Percentiles rank a stretch among this genome's conserved stretches.
These are phyloP conservation scores for Ogataea corticis DNA, from an alignment of 805 yeast genomes.

Conservation along the genomic window DNA sequence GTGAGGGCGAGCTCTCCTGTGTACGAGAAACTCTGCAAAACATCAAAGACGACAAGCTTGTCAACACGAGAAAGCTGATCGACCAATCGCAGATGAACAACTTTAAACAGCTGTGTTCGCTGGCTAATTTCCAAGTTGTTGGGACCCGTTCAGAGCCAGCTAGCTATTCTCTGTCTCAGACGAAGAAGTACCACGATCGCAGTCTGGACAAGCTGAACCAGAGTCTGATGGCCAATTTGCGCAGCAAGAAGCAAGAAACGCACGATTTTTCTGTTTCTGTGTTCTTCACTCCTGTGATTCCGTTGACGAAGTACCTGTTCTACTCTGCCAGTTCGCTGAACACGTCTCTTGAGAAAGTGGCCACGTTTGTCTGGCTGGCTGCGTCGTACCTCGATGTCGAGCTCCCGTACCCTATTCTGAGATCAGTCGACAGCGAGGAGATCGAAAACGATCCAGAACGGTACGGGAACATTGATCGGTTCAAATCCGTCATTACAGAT, in stretches of 20 bases:
- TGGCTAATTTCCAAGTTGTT: slow-evolving; percentile 12
- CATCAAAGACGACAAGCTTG: slow-evolving; percentile 14
- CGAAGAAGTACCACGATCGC: slow-evolving; percentile 6
- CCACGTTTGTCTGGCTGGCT: slow-evolving; percentile 18
- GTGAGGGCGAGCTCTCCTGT: slow-evolving; percentile 6
- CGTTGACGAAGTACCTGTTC: slow-evolving; percentile 19
- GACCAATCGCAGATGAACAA: slow-evolving; percentile 13
- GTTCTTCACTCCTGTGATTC: slow-evolving; percentile 30
- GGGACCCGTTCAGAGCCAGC: background rate
- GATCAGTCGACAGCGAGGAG: slow-evolving; percentile 1
- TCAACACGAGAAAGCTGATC: slow-evolving; percentile 14
- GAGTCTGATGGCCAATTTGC: slow-evolving; percentile 11
- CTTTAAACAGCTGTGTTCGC: slow-evolving; percentile 18
- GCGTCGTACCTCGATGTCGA: slow-evolving; percentile 18
- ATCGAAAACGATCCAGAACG: background rate
- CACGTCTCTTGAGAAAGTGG: slow-evolving; percentile 22
- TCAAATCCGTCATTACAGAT: slow-evolving; percentile 12
- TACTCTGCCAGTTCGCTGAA: slow-evolving; percentile 25
- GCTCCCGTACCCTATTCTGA: slow-evolving; percentile 25
- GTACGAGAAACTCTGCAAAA: slow-evolving; percentile 9
- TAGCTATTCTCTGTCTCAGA: too few relatives aligned
- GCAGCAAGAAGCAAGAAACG: slow-evolving; percentile 5
- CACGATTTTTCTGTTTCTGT: slow-evolving; percentile 16
- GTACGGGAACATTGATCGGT: slow-evolving; percentile 6
- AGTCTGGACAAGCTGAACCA: slow-evolving; percentile 15